Evolutionary conservation across 2,329 filamentous ascomycete species (phyloP), one percentile per base, ranked within the genome.

Genomic region (Ophiostoma sp.): DNA sequence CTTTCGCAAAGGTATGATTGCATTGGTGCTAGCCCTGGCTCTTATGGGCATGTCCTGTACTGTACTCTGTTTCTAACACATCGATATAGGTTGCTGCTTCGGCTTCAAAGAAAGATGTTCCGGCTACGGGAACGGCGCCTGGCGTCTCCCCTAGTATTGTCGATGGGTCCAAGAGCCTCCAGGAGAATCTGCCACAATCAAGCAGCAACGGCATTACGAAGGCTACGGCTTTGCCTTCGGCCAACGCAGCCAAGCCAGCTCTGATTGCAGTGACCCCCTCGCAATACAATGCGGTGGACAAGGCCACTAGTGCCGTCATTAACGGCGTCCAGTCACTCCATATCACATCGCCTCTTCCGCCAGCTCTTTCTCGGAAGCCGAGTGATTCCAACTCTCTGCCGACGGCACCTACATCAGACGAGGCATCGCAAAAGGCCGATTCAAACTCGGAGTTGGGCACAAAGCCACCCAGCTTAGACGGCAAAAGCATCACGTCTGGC

Each of bases 401-500:
- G 5, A 18, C 18, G 49, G 62, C 65, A 78, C 76, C 68, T 79
- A 78, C 71, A 27, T 85, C 84, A 2, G 84, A 86, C 70, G 84
- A 85, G 64, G 79, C 75, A 68, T 86, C 84, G 14, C 84, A 83
- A 72, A 82, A 81, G 74, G 83, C 84, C 58, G 87, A 89, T 75
- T 89, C 86, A 2, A 84, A 79, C 73, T 89, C 86, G 3, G 87
- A 89, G 68, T 78, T 88, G 41, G 86, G 83, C 52, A 93, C 89
- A 2, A 97, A 97, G 78, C 91, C 92, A 66, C 90, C 92, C 47
- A 97, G 93, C 76, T 83, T 97, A 55, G 94, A 97, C 76, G 93
- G 91, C 65, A 97, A 97, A 80, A 97, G 93, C 77, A 91, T 96
- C 74, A 92, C 92, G 4, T 98, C 94, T 40, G 92, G 92, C 16